These are phyloP conservation scores for Euphrasia arctica DNA, from an alignment of 305 asterid genomes.

Conservation along the genomic window DNA sequence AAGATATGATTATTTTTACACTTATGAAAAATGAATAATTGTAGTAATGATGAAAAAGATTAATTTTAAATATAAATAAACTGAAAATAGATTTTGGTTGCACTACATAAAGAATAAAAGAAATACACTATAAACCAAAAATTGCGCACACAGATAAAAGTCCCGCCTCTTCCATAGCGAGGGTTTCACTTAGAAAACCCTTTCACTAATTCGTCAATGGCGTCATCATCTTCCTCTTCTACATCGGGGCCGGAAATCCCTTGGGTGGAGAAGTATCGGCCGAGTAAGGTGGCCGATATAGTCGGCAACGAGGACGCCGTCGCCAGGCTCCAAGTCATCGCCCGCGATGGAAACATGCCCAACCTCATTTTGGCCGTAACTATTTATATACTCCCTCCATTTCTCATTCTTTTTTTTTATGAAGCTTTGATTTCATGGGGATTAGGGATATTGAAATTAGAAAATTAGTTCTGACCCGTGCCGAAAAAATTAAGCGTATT, in stretches of 20 bases:
- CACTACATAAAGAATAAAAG: too few species aligned
- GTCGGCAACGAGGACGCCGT: conserved; percentile 88
- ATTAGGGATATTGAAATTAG: background rate
- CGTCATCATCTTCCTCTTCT: conserved; percentile 54
- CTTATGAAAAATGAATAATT: too few species aligned
- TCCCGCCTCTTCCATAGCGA: background rate
- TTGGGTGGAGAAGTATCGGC: conserved; percentile 85
- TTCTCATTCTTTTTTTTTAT: background rate
- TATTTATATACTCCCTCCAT: background rate
- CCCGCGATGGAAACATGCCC: conserved; percentile 83
- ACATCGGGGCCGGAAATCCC: conserved; percentile 56
- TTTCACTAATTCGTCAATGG: conserved; percentile 27
- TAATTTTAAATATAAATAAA: too few species aligned
- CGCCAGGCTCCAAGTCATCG: conserved; percentile 74
- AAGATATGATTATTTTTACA: too few species aligned
- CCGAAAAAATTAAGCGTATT: background rate
- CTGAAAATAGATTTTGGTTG: too few species aligned
- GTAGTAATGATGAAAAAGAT: too few species aligned
- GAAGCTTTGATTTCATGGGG: background rate
- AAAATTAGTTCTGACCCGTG: background rate
- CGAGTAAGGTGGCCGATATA: conserved; percentile 64
- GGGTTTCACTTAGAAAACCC: background rate
- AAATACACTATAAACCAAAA: background rate
- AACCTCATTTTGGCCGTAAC: conserved; percentile 70
- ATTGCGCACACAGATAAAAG: background rate